Conservation (phyloP, 495 filamentous ascomycete species). For the Collariella sp. region DNA sequence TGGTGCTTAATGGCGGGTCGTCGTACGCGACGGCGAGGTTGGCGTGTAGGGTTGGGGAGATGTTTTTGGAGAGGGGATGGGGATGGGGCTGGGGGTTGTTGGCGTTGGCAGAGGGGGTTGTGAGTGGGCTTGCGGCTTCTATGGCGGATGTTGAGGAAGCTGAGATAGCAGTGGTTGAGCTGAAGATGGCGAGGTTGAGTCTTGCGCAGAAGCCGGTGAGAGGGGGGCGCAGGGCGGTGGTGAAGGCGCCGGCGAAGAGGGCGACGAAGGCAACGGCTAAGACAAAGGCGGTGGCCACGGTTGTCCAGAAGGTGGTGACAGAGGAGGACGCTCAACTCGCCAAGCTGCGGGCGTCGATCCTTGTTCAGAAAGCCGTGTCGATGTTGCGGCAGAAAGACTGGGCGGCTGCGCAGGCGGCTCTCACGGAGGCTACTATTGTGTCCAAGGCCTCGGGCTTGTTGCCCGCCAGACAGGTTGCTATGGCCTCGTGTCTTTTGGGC, state of each 20-base stretch:
- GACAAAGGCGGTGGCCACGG: slow-evolving; percentile 21
- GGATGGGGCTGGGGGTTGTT: slow-evolving; percentile 33
- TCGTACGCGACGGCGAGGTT: slow-evolving; percentile 40
- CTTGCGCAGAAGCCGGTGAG: slow-evolving; percentile 31
- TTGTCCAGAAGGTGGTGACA: slow-evolving; percentile 11
- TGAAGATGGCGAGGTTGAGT: slow-evolving; percentile 39
- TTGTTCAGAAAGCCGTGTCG: slow-evolving; percentile 55
- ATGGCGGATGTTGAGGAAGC: slow-evolving; percentile 4
- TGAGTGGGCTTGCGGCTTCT: slow-evolving; percentile 21
- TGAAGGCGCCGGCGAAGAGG: slow-evolving; percentile 15
- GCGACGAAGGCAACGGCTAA: slow-evolving; percentile 14
- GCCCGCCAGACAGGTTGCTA: slow-evolving; percentile 43
- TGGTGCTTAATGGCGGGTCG: slow-evolving; percentile 32
- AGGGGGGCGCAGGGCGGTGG: slow-evolving; percentile 12
- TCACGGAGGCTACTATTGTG: slow-evolving; percentile 41
- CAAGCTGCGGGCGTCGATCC: slow-evolving; percentile 51
- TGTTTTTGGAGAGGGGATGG: slow-evolving; percentile 34
- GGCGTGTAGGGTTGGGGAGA: slow-evolving; percentile 34
- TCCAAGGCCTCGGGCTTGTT: slow-evolving; percentile 33
- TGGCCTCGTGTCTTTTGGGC: slow-evolving; percentile 49
- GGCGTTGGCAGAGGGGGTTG: slow-evolving; percentile 31
- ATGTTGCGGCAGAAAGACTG: slow-evolving; percentile 49
- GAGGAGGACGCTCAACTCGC: slow-evolving; percentile 47
- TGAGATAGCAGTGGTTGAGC: slow-evolving; percentile 30
- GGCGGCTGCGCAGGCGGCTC: slow-evolving; percentile 40